Percentiles rank a stretch among this genome's conserved stretches.
These are phyloP conservation scores for Spizellomyces sp. DNA, from an alignment of 192 early-diverging fungal genomes.

Conservation along the genomic window DNA sequence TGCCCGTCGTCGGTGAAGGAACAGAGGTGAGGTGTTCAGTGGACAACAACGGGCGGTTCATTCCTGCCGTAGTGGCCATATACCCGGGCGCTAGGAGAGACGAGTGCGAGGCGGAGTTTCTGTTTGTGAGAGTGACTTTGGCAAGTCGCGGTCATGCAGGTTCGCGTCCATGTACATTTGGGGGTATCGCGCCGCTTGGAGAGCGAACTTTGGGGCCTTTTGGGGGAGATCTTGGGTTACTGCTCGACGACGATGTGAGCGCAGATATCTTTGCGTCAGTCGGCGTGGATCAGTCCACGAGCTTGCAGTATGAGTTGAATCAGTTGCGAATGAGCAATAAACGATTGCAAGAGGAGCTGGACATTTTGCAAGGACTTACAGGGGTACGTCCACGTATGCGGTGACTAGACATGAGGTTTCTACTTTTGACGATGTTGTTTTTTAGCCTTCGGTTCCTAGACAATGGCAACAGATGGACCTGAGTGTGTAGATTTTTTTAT, in stretches of 20 bases:
- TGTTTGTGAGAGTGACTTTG: too few species aligned
- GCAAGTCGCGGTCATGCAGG: background rate
- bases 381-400: too few species aligned
- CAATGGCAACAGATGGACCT: too few species aligned
- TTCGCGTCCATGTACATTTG: background rate
- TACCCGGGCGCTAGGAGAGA: background rate
- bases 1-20: background rate
- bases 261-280: conserved; percentile 10
- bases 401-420: too few species aligned
- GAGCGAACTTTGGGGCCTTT: background rate
- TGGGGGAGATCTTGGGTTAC: background rate
- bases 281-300: conserved; percentile 37
- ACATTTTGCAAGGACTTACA: too few species aligned
- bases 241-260: background rate
- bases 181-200: background rate
- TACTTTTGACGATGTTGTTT: too few species aligned
- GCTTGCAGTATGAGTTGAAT: conserved; percentile 69
- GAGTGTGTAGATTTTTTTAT: too few species aligned
- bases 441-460: too few species aligned
- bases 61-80: background rate
- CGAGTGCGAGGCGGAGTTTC: too few species aligned
- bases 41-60: conserved; percentile 23
- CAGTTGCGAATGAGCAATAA: conserved; percentile 59
- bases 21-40: conserved; percentile 11
- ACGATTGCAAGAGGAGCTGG: conserved; percentile 57